Evolutionary conservation across 495 filamentous ascomycete genomes (phyloP), one percentile per base, ranked within the genome.

Genomic region (Penicillium bovifimosum): DNA sequence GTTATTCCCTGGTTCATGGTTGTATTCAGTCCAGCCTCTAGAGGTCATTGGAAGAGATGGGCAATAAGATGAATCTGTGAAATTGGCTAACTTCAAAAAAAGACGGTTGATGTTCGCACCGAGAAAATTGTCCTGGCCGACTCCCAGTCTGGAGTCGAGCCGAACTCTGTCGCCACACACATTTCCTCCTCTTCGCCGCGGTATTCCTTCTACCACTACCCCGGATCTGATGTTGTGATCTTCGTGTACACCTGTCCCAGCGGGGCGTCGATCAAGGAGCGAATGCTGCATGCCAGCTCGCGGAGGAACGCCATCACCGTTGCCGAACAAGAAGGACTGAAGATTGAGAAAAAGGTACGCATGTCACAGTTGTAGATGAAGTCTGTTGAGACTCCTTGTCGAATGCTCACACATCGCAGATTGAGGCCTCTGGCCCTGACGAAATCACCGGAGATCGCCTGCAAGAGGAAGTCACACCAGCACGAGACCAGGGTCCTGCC

Each of bases 161-260:
- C 78, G 1, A 75, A 75, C 41, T 73, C 82, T 16, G 74, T 89
- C 3, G 58, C 78, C 1, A 50, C 64, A 26, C 69, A 78, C 38
- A 96, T 98, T 55, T 87, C 89, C n/a, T 47, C 80, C n/a, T 76
- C 82, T 33, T 86, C 91, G 54, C 92, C 93, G 9, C 80, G 90
- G 34, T 97, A 95, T 69, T 88, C 88, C 6, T 96, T 96, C 72
- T 98, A 90, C 76, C 81, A 84, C 42, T 88, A 86, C 63, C 67
- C 68, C 33, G 72, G 80, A 48, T 79, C 79, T 44, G 79, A 82
- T 6, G 78, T 84, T 5, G 78, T 97, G 29, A 76, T 96, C 27
- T 98, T 97, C 75, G 85, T 97, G 62, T 97, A 96, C 70, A 96
- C 91, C 6, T 96, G 92, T 62, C 93, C 93, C 4, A 76, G 79